A percentile compares a stretch with the other conserved stretches of the same genome.
phyloP scores from a whole-genome alignment of 495 filamentous ascomycete species.

The Penicillium bovifimosum region DNA sequence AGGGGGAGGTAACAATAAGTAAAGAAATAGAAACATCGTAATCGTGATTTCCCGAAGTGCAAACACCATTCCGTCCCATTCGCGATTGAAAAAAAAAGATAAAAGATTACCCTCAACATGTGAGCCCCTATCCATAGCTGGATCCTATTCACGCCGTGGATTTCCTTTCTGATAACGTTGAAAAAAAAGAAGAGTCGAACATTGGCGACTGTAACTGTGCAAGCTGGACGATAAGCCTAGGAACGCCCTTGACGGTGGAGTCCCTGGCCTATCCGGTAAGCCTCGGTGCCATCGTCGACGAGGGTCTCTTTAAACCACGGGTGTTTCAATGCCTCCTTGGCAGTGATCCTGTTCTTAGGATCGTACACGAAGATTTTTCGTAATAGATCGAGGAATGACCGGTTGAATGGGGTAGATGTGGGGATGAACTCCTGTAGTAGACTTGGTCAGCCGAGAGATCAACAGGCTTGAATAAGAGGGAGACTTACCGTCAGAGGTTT shows the following conservation, averaged over 20 bases:
- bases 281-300: conserved; percentile 92
- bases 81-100: conserved; percentile 23
- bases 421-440: conserved; percentile 79
- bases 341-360: conserved; percentile 81
- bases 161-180: conserved; percentile 6
- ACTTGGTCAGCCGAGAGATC: neutral
- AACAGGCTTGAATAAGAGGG: conserved; percentile 23
- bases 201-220: neutral
- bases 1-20: conserved; percentile 12
- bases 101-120: conserved; percentile 13
- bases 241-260: conserved; percentile 22
- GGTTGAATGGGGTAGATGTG: conserved; percentile 67
- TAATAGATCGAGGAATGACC: conserved; percentile 80
- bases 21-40: conserved; percentile 16
- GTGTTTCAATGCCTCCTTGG: conserved; percentile 85
- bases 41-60: conserved; percentile 24
- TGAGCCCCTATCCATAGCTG: conserved; percentile 29
- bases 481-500: conserved; percentile 71
- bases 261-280: conserved; percentile 58
- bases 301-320: conserved; percentile 87
- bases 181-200: conserved; percentile 2
- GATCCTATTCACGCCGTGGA: conserved; percentile 25
- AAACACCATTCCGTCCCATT: conserved; percentile 26
- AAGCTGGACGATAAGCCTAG: neutral
- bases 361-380: conserved; percentile 94